These are phyloP conservation scores for Adansonia madagascariensis DNA, from an alignment of 441 rosid genomes.

Conservation along the genomic window DNA sequence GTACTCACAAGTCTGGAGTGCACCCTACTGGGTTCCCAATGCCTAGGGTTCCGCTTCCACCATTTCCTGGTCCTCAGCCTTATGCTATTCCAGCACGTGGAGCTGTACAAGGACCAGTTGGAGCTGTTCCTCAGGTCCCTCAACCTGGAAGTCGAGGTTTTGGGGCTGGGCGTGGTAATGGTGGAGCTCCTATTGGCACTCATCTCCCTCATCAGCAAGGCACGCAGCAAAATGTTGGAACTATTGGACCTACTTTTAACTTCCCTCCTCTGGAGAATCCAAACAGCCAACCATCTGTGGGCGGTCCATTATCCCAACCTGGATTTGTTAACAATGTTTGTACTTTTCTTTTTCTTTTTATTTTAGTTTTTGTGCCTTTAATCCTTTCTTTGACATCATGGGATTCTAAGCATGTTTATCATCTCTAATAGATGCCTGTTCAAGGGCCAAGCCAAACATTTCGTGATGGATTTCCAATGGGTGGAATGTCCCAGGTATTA, in stretches of 20 bases:
- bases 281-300: conserved; percentile 91
- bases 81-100: conserved; percentile 95
- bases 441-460: conserved; percentile 89
- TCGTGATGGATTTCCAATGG: conserved; percentile 96
- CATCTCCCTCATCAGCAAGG: conserved; percentile 89
- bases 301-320: conserved; percentile 92
- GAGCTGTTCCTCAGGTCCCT: conserved; percentile 89
- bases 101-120: conserved; percentile 90
- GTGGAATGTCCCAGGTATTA: conserved; percentile 94
- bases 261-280: conserved; percentile 76
- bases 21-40: conserved; percentile 90
- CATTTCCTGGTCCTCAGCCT: conserved; percentile 90
- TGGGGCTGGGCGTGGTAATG: conserved; percentile 84
- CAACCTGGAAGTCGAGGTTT: conserved; percentile 89
- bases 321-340: conserved; percentile 76
- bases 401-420: conserved; percentile 24
- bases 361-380: conserved; percentile 17
- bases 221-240: conserved; percentile 75
- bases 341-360: conserved; percentile 14
- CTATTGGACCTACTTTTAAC: conserved; percentile 77
- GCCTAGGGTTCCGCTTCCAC: conserved; percentile 83
- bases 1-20: conserved; percentile 79
- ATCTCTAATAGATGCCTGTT: conserved; percentile 52
- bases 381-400: conserved; percentile 9
- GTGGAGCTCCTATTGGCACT: conserved; percentile 78